These are phyloP conservation scores for Crepidotus variabilis DNA, from an alignment of 768 basidiomycete species.

Conservation along the genomic window DNA sequence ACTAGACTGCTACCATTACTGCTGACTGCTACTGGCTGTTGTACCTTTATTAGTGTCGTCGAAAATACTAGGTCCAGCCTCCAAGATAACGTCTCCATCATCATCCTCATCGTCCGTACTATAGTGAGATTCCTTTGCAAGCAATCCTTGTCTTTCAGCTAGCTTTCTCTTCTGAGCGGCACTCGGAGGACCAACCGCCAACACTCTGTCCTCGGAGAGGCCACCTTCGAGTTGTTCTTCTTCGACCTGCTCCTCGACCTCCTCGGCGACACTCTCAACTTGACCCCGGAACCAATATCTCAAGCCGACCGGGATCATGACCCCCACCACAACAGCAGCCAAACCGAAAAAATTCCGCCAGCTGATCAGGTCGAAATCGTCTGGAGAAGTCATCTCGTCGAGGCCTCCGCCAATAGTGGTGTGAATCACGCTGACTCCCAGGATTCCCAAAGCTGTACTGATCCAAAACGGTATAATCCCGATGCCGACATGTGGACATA, in stretches of 20 bases:
- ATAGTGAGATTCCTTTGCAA: constrained; percentile 18
- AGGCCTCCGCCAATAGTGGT: constrained; percentile 91
- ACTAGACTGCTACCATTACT: too few species aligned
- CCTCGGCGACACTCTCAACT: constrained; percentile 37
- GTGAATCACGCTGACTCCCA: constrained; percentile 91
- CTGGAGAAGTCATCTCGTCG: constrained; percentile 92
- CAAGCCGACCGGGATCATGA: constrained; percentile 89
- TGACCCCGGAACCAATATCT: constrained; percentile 78
- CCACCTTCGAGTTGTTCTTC: constrained; percentile 22
- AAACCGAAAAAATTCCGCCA: constrained; percentile 87
- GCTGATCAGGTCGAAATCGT: constrained; percentile 91
- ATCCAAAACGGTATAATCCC: constrained; percentile 83
- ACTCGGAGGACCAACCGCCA: constrained; percentile 55
- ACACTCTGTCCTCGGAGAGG: constrained; percentile 39
- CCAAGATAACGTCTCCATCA: constrained; percentile 71
- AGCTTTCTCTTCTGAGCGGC: constrained; percentile 37
- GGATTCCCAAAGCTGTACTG: constrained; percentile 85
- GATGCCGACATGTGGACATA: constrained; percentile 92
- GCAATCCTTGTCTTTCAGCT: constrained; percentile 18
- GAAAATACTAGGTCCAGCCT: constrained; percentile 60
- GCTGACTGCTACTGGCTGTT: too few species aligned
- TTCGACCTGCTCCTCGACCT: constrained; percentile 27
- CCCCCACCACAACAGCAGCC: constrained; percentile 82
- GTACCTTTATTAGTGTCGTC: constrained; percentile 10
- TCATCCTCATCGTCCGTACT: constrained; percentile 37